A percentile compares a stretch with the other conserved stretches of the same genome.
Conservation (phyloP, 1,284 basidiomycete species). For the Fomitopsis pinicola region DNA sequence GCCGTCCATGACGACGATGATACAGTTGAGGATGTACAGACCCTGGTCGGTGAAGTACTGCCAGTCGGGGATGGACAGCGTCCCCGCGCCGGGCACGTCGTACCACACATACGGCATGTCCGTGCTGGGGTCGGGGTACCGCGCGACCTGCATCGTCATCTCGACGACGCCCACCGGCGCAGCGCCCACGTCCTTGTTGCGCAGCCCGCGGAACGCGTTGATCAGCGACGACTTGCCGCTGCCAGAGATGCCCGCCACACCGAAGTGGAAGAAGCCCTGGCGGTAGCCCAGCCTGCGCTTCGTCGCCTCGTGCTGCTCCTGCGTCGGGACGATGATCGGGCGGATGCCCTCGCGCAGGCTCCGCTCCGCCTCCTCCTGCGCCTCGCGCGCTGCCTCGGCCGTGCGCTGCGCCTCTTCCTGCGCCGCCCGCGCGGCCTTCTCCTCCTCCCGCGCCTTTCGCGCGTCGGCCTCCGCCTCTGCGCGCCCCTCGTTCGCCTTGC, state of each 20-base stretch:
- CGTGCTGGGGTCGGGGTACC: neutral
- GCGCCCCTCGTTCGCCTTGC: neutral
- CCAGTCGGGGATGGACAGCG: neutral
- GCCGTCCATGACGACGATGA: neutral
- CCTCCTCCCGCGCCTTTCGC: neutral
- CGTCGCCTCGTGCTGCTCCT: neutral
- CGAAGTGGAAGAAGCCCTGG: constrained; percentile 6
- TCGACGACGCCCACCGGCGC: neutral
- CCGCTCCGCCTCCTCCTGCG: neutral
- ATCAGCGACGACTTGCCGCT: constrained; percentile 7
- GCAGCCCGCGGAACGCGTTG: constrained; percentile 4
- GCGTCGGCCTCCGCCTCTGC: neutral
- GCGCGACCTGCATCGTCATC: neutral
- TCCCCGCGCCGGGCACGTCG: neutral
- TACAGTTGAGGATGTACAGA: neutral
- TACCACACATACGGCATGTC: neutral
- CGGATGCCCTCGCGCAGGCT: neutral
- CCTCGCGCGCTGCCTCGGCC: neutral
- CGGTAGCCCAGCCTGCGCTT: constrained; percentile 1
- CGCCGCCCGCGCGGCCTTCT: neutral
- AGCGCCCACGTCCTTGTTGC: neutral
- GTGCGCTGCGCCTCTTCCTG: neutral
- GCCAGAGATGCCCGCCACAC: neutral
- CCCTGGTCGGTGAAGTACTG: constrained; percentile 1
- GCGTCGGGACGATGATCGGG: constrained; percentile 1